These are phyloP conservation scores for Phialophora expanda DNA, from an alignment of 2,329 filamentous ascomycete genomes.

Conservation along the genomic window DNA sequence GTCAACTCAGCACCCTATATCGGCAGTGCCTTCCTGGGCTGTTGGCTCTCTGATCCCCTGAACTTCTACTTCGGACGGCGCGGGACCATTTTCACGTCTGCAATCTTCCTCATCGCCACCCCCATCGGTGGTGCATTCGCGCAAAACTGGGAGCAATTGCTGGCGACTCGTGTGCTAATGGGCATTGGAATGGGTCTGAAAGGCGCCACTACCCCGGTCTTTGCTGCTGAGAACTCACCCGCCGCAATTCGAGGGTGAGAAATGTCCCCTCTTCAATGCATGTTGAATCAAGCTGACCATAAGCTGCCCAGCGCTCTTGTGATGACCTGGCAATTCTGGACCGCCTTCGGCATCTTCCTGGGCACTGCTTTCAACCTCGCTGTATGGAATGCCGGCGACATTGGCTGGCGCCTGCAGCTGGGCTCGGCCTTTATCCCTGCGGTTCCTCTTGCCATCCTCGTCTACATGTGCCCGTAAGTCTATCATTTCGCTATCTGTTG, in stretches of 20 bases:
- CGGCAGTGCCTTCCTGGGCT: constrained; percentile 65
- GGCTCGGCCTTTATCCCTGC: constrained; percentile 70
- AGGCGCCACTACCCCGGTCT: constrained; percentile 42
- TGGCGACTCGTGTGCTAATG: constrained; percentile 42
- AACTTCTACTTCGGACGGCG: constrained; percentile 42
- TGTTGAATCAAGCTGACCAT: background rate
- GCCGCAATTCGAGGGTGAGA: constrained; percentile 38
- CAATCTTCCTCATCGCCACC: constrained; percentile 43
- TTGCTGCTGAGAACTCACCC: constrained; percentile 41
- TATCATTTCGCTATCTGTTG: background rate
- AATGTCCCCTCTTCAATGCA: background rate
- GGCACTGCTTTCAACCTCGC: constrained; percentile 67
- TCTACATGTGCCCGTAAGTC: constrained; percentile 55
- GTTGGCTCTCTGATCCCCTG: constrained; percentile 42
- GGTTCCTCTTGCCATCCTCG: constrained; percentile 61
- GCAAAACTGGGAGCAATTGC: constrained; percentile 42
- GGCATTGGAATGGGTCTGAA: constrained; percentile 44
- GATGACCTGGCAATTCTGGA: constrained; percentile 40
- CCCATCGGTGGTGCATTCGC: constrained; percentile 41
- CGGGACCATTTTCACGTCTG: constrained; percentile 43
- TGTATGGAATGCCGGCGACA: constrained; percentile 62
- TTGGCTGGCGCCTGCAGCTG: constrained; percentile 68
- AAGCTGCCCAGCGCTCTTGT: constrained; percentile 41
- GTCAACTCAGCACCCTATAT: constrained; percentile 59
- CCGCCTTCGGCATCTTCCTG: constrained; percentile 40